Percentiles rank a stretch among this genome's conserved stretches.
Conservation (phyloP, 2,329 filamentous ascomycete genomes). For the Cladosporium sp. region DNA sequence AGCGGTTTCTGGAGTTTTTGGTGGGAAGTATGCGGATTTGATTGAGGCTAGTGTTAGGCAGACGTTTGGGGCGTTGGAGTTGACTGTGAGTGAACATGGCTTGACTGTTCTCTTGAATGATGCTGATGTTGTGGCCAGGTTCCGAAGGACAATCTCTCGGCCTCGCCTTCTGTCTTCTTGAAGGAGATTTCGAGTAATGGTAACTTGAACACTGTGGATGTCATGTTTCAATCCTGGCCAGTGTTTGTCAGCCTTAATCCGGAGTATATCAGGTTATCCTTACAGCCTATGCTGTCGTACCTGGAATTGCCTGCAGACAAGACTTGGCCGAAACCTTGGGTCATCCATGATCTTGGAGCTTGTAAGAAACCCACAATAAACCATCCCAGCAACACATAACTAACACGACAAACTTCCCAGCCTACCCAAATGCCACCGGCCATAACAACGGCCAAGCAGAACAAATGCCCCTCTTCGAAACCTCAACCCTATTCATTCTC, state of each 20-base stretch:
- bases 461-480: slow-evolving; percentile 26
- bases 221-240: slow-evolving; percentile 72
- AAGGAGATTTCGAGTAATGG: slow-evolving; percentile 55
- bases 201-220: slow-evolving; percentile 54
- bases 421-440: slow-evolving; percentile 63
- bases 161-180: slow-evolving; percentile 39
- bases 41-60: slow-evolving; percentile 25
- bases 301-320: slow-evolving; percentile 16
- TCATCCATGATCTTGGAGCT: slow-evolving; percentile 65
- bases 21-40: slow-evolving; percentile 26
- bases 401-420: slow-evolving; percentile 48
- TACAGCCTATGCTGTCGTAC: slow-evolving; percentile 20
- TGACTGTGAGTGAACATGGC: slow-evolving; percentile 18
- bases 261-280: slow-evolving; percentile 2
- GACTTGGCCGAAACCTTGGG: slow-evolving; percentile 42
- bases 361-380: background rate
- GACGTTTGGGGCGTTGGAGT: slow-evolving; percentile 24
- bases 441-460: slow-evolving; percentile 39
- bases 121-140: slow-evolving; percentile 14
- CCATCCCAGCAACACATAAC: background rate
- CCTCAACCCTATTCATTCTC: slow-evolving; percentile 54
- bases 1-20: slow-evolving; percentile 20
- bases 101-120: too few relatives aligned
- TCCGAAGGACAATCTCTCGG: slow-evolving; percentile 17
- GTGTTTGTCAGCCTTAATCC: slow-evolving; percentile 83